phyloP scores from a whole-genome alignment of 1,139 yeast species.

The Pichia sp. region DNA sequence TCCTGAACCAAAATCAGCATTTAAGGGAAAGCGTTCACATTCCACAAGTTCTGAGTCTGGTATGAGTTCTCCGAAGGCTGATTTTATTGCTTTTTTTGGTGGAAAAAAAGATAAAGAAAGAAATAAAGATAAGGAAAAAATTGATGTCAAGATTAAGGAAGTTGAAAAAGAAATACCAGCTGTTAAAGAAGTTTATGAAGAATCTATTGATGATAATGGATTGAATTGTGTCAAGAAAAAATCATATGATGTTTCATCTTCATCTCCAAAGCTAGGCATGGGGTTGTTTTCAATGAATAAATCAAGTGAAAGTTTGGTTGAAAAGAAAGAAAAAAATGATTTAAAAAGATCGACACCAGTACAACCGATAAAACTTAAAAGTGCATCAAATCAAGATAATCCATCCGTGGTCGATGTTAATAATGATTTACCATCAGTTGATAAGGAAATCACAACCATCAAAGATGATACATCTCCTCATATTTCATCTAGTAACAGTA shows the following conservation, averaged over 20 bases:
- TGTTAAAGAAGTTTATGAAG: background rate
- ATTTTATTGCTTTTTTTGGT: slow-evolving; percentile 16
- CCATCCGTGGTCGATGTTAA: background rate
- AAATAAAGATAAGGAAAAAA: slow-evolving; percentile 3
- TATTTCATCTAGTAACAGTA: background rate
- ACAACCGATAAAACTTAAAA: background rate
- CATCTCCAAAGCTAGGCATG: slow-evolving; percentile 12
- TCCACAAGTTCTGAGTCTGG: slow-evolving; percentile 12
- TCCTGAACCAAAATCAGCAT: slow-evolving; percentile 10
- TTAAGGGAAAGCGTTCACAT: slow-evolving; percentile 8
- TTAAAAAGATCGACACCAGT: background rate
- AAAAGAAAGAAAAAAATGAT: slow-evolving; percentile 3
- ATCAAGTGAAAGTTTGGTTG: slow-evolving; percentile 9
- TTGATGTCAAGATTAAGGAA: background rate
- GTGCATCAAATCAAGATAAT: background rate
- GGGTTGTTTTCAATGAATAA: slow-evolving; percentile 10
- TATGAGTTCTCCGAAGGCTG: slow-evolving; percentile 11
- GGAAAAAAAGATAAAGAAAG: slow-evolving; percentile 12
- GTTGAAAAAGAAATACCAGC: background rate
- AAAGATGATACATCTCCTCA: background rate
- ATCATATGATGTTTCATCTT: background rate
- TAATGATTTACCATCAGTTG: background rate
- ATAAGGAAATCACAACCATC: background rate
- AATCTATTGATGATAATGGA: background rate
- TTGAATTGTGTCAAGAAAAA: background rate